Base-by-base conservation (phyloP, 2,329 filamentous ascomycete species). In the Septoria linicola region DNA sequence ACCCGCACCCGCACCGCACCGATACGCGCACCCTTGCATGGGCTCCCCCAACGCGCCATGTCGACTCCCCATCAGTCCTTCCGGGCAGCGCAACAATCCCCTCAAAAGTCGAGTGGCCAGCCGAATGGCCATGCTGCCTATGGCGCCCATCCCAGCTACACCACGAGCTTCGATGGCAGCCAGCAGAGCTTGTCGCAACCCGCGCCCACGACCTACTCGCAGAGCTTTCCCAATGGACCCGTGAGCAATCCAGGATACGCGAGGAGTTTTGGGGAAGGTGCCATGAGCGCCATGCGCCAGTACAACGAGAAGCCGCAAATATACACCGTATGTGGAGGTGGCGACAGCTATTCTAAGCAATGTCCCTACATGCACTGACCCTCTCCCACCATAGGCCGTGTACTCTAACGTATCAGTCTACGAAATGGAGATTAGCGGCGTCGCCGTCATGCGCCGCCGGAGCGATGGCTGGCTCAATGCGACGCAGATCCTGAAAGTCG, bases 391-490 rank as follows among this genome's bases (percentile, higher is more conserved):
- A 44, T 55, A 82, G 83, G 92, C 92, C 54, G 88, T 95, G 34
- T 97, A 97, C 70, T 97, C 92, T 6, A 90, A 91, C 60, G 89
- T 97, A 39, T 86, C 92, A 55, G 93, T 99, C 13, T 99, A 97
- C 75, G 93, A 99, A 72, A 96, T 97, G 90, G 91, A 96, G 70
- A 88, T 97, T 55, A 95, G 96, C 68, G 83, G 82, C 39, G 79
- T 99, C 59, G 89, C 90, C 19, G 91, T 97, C 43, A 99, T 99
- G 93, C 89, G 93, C 69, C 85, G 93, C 52, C 86, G 93, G 59
- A 87, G 88, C 61, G 93, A 99, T 71, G 92, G 89, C 60, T 97
- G 92, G 89, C 79, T 99, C 60, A 99, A 99, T 73, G 93, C 93
- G 45, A 99, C 93, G 0, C 93, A 99, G 71, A 97, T 99, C 60